Evolutionary conservation across 139 green algal species (phyloP), one percentile per base, ranked within the genome.

Genomic region (Micractinium sp.): DNA sequence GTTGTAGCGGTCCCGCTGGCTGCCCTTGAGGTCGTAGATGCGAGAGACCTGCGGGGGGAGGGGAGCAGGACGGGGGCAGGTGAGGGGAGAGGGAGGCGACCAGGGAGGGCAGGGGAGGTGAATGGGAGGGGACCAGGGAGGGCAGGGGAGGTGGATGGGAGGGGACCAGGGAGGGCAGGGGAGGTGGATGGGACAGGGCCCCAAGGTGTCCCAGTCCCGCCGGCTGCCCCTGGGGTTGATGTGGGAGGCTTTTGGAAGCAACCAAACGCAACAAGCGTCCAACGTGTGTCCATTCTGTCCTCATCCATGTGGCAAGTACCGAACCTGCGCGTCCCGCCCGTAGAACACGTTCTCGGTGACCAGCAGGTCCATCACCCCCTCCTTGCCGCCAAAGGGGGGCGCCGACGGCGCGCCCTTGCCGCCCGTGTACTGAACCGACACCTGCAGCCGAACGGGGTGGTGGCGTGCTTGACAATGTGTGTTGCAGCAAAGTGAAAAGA

Each of bases 341-440:
- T 99, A 98, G 83, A 99, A 97, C 35, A 98, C 88, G 92, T 99
- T 99, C 92, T 99, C 97, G 93, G 97, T 98, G 53, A 99, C 91
- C 87, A 99, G 88, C 53, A 99, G 69, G 90, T 99, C 97, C 85
- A 99, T 94, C 1, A 85, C 69, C 3, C 89, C 92, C n/a, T 96
- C 93, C 27, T 88, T 93, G 80, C 89, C 85, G 63, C 90, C 87
- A 79, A 85, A 88, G 33, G 85, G 36, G 3, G 53, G 85, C 29
- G 53, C 85, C 27, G 73, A 19, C 9, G 85, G 84, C 20, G 85
- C 85, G 22, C 85, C 85, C 22, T 47, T 31, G 4, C 85, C 85
- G 41, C 85, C 71, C 7, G 78, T 84, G 61, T 91, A 91, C 73
- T 89, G 67, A 31, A 91, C 85, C 2, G 82, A 69, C 39, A 87